These are phyloP conservation scores for Cyberlindnera sargentensis DNA, from an alignment of 805 yeast genomes.

Conservation along the genomic window DNA sequence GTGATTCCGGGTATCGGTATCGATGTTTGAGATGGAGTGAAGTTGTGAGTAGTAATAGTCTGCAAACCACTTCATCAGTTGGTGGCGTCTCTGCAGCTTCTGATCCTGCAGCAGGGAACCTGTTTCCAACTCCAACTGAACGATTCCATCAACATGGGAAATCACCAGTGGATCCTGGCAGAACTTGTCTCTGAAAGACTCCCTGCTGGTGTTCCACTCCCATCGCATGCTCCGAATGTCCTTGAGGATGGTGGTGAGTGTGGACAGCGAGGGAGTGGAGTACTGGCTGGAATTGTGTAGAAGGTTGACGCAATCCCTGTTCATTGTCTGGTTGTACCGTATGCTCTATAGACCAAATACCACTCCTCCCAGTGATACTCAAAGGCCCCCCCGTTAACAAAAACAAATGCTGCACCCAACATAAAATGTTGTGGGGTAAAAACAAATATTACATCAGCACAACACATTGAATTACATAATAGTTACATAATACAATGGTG, in stretches of 20 bases:
- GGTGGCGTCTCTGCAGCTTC: constrained; percentile 2
- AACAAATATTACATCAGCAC: too few relatives aligned
- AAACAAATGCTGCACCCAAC: too few relatives aligned
- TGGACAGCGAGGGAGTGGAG: not conserved
- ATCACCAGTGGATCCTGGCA: constrained; percentile 5
- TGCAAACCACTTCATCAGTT: constrained; percentile 11
- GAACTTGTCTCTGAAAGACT: constrained; percentile 4
- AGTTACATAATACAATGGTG: too few relatives aligned
- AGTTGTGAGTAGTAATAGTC: constrained; percentile 12
- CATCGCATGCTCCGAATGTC: not conserved
- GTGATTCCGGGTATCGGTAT: constrained; percentile 11
- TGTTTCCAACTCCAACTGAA: constrained; percentile 9
- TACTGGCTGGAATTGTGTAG: not conserved
- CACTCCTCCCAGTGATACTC: too few relatives aligned
- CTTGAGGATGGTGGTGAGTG: not conserved
- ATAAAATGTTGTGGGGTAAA: too few relatives aligned
- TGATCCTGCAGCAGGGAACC: constrained; percentile 3
- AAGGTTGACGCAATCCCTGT: not conserved
- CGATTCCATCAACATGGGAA: constrained; percentile 7
- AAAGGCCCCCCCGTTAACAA: too few relatives aligned
- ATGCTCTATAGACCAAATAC: too few relatives aligned
- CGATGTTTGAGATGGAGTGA: constrained; percentile 6
- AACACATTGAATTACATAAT: too few relatives aligned
- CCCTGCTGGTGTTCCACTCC: not conserved
- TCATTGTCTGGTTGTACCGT: not conserved